A percentile compares a stretch with the other conserved stretches of the same genome.
phyloP scores from a whole-genome alignment of 768 basidiomycete genomes.

The Porphyrellus cyaneotinctus region DNA sequence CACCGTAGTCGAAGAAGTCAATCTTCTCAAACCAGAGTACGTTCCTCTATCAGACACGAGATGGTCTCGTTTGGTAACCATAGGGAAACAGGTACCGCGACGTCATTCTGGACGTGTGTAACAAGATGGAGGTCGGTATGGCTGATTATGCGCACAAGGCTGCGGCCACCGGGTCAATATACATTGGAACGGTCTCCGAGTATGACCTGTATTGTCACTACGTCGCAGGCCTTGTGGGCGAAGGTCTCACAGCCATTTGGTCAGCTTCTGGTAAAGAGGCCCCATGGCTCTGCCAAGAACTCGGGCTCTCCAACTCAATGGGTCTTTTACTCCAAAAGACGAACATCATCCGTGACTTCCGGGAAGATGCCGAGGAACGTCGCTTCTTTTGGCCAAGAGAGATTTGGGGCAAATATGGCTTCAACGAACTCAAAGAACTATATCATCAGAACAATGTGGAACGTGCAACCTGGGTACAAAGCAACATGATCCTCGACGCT shows the following conservation, averaged over 20 bases:
- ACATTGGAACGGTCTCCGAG: slow-evolving; percentile 72
- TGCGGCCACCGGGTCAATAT: slow-evolving; percentile 62
- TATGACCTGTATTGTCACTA: slow-evolving; percentile 99
- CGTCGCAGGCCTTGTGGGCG: slow-evolving; percentile 95
- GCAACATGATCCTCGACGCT: slow-evolving; percentile 86
- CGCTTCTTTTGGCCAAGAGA: slow-evolving; percentile 94
- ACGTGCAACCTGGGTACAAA: slow-evolving; percentile 76
- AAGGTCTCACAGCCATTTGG: slow-evolving; percentile 88
- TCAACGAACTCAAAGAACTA: slow-evolving; percentile 69
- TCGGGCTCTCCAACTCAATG: slow-evolving; percentile 90
- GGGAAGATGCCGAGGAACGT: slow-evolving; percentile 81
- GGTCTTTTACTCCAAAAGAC: slow-evolving; percentile 97
- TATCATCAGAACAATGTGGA: slow-evolving; percentile 51
- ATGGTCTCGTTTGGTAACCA: background rate
- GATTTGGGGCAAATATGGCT: slow-evolving; percentile 82
- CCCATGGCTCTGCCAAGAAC: slow-evolving; percentile 67
- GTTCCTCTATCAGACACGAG: background rate
- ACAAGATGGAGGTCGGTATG: slow-evolving; percentile 94
- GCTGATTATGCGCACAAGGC: slow-evolving; percentile 90
- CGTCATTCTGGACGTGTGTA: slow-evolving; percentile 77
- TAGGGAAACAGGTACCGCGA: slow-evolving; percentile 52
- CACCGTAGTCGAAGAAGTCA: slow-evolving; percentile 75
- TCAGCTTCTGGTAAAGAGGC: slow-evolving; percentile 81
- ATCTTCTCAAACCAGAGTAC: slow-evolving; percentile 60
- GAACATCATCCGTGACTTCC: slow-evolving; percentile 94